phyloP scores from a whole-genome alignment of 768 basidiomycete species.

The Suillus lakei region DNA sequence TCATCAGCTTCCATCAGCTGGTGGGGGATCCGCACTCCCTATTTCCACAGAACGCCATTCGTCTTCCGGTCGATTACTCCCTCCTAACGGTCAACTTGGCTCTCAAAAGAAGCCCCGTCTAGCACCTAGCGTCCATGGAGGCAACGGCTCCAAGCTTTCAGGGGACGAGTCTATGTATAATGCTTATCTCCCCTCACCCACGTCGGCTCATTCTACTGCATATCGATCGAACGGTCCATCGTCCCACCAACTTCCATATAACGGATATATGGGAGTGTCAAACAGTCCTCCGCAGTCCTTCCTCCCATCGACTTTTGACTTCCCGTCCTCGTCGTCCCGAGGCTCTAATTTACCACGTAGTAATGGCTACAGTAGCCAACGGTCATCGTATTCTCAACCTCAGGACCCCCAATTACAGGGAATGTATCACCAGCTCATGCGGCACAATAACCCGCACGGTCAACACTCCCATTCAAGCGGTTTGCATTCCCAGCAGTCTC shows the following conservation, averaged over 20 bases:
- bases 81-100: slow-evolving; percentile 27
- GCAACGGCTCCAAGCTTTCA: slow-evolving; percentile 28
- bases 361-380: slow-evolving; percentile 27
- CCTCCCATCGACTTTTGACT: slow-evolving; percentile 32
- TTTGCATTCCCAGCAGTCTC: slow-evolving; percentile 29
- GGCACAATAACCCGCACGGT: slow-evolving; percentile 25
- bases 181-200: slow-evolving; percentile 36
- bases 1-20: slow-evolving; percentile 27
- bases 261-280: slow-evolving; percentile 25
- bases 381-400: slow-evolving; percentile 31
- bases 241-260: slow-evolving; percentile 32
- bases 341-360: slow-evolving; percentile 24
- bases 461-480: slow-evolving; percentile 19
- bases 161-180: slow-evolving; percentile 36
- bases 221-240: slow-evolving; percentile 34
- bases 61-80: slow-evolving; percentile 34
- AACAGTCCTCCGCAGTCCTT: slow-evolving; percentile 29
- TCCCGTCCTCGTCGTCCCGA: slow-evolving; percentile 33
- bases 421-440: slow-evolving; percentile 34
- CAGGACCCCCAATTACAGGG: slow-evolving; percentile 36
- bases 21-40: slow-evolving; percentile 33
- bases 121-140: slow-evolving; percentile 25
- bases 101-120: slow-evolving; percentile 37
- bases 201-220: slow-evolving; percentile 29
- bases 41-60: slow-evolving; percentile 39